Evolutionary conservation across 169 alveolate genomes (phyloP), one percentile per base, ranked within the genome.

Genomic region (Cryptosporidium canis): DNA sequence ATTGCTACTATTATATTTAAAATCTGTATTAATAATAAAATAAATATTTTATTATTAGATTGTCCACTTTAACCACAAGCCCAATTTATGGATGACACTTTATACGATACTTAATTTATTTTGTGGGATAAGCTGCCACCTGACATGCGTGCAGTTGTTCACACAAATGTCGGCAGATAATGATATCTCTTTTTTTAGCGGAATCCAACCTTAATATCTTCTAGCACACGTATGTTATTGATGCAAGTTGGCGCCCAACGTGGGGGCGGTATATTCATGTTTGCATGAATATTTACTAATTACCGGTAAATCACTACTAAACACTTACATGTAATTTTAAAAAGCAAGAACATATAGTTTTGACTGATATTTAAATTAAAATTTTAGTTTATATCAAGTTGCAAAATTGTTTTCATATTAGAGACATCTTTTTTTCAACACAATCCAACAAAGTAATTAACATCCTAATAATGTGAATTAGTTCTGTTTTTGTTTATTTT

Each of bases 141-240:
- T 77, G 87, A 61, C 87, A 77, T 77, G 87, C 87, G 87, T 77
- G 87, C 87, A 77, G 87, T 61, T 58, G 87, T 48, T 77, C 87
- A 77, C 87, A 77, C 87, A 77, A 77, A 77, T 77, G 87, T 77
- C 87, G 87, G 87, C 72, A 77, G 87, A 77, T 77, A 77, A 77
- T 70, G 53, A 70, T 77, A 77, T 77, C 87, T 61, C 83, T 68
- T 37, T 61, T 77, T 77, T 77, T 77, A 77, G 87, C 87, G 87
- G 87, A 77, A 77, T 77, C 72, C 35, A 18, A 43, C 61, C 39
- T 43, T 58, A 77, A 77, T 77, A 77, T 77, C 63, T 51, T 51
- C 87, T 77, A 77, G 72, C 87, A 77, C 87, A 77, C 87, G 87
- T 77, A 77, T 77, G 87, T 77, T 43, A 68, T 35, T 77, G 87